phyloP scores from a whole-genome alignment of 257 asterid species.

The Salvia hispanica region DNA sequence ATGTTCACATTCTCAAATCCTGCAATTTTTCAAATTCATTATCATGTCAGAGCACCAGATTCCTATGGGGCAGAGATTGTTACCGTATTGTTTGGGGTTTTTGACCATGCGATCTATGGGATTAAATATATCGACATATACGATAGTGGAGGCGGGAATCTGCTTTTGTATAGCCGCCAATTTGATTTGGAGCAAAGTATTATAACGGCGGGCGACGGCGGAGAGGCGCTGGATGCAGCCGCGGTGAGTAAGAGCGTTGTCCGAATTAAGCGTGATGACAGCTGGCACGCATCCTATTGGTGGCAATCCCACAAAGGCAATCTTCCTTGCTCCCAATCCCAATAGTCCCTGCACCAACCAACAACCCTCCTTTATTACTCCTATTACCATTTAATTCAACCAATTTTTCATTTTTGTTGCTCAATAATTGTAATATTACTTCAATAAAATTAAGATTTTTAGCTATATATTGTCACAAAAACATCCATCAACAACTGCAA shows the following conservation, averaged over 20 bases:
- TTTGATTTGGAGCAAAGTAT: constrained; percentile 40
- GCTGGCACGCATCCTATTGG: constrained; percentile 80
- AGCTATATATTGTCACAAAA: no score
- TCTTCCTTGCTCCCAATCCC: constrained; percentile 54
- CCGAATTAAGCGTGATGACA: constrained; percentile 49
- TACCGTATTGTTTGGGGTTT: constrained; percentile 55
- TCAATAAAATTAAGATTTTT: no score
- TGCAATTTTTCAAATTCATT: constrained; percentile 7
- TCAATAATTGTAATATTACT: no score
- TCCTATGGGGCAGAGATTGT: no score
- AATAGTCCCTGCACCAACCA: constrained; percentile 43
- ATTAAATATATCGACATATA: constrained; percentile 45
- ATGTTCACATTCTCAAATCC: constrained; percentile 50
- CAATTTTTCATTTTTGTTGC: no score
- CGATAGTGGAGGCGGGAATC: constrained; percentile 17
- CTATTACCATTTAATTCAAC: no score
- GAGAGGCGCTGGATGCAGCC: constrained; percentile 49
- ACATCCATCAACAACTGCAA: no score
- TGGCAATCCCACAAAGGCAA: constrained; percentile 60
- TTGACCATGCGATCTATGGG: constrained; percentile 52
- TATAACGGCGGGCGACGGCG: constrained; percentile 53
- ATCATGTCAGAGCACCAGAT: no score
- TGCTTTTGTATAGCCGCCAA: constrained; percentile 33
- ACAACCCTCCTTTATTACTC: no score
- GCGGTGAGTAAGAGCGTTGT: constrained; percentile 37